These are phyloP conservation scores for Trametopsis cervina DNA, from an alignment of 768 basidiomycete species.

Conservation along the genomic window DNA sequence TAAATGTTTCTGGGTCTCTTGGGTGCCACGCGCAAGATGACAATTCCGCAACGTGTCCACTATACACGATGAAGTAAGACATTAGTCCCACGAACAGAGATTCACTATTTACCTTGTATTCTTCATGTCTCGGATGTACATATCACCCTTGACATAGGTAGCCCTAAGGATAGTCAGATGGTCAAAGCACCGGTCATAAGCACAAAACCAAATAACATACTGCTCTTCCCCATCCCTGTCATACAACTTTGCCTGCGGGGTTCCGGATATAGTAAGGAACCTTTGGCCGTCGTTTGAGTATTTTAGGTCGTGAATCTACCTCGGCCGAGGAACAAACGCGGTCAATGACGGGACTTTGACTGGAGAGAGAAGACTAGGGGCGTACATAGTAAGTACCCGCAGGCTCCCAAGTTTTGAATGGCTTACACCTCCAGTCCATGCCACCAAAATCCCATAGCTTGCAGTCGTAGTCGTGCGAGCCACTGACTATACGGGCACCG, in stretches of 20 bases:
- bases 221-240: slow-evolving; percentile 89
- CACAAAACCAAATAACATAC: slow-evolving; percentile 43
- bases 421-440: slow-evolving; percentile 85
- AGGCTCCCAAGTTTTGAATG: slow-evolving; percentile 96
- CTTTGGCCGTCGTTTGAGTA: slow-evolving; percentile 84
- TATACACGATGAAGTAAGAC: slow-evolving; percentile 25
- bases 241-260: slow-evolving; percentile 81
- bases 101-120: slow-evolving; percentile 75
- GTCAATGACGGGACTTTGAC: slow-evolving; percentile 5
- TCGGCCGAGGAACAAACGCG: neutral
- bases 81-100: slow-evolving; percentile 1
- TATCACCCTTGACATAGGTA: slow-evolving; percentile 89
- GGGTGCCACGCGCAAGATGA: slow-evolving; percentile 93
- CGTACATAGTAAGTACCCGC: slow-evolving; percentile 85
- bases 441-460: slow-evolving; percentile 99
- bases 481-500: slow-evolving; percentile 85
- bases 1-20: slow-evolving; percentile 72
- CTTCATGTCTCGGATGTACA: slow-evolving; percentile 98
- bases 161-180: slow-evolving; percentile 39
- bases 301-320: slow-evolving; percentile 83
- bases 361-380: slow-evolving; percentile 10
- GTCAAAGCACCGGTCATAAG: too few relatives aligned
- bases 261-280: slow-evolving; percentile 85
- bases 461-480: slow-evolving; percentile 95
- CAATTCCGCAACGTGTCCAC: slow-evolving; percentile 92